Base-by-base conservation (phyloP, 139 green algal genomes). In the Penium margaritaceum region DNA sequence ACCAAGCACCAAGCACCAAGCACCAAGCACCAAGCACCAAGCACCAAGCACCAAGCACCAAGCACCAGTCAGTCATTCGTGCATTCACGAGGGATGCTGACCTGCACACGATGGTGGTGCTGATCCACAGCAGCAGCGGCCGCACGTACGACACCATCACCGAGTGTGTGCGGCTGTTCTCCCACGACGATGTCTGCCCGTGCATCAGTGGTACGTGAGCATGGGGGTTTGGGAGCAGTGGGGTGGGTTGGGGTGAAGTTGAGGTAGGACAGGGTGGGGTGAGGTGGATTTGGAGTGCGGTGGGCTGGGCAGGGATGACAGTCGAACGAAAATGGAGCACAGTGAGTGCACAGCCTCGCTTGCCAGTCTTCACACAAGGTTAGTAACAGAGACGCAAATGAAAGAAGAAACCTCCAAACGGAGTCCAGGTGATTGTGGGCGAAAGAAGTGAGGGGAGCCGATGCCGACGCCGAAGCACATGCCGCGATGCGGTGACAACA, bases 91-190 rank as follows among this genome's bases (percentile, higher is more conserved):
- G n/a, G n/a, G n/a, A n/a, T n/a, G 58, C 41, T 72, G 21, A 75
- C 67, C 67, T 68, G 14, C 67, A 75, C 5, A 75, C 32, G 17
- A 75, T 21, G 32, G 72, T 30, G 19, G 39, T 58, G 9, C 39
- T 37, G 35, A 75, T 30, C 69, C 69, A 76, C 33, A 76, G 37
- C 34, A 76, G 36, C 34, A 74, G 34, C 37, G 69, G 69, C 32
- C 69, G 69, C 35, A 76, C 0, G 57, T 76, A 76, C 5, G 33
- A 73, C 38, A 55, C 60, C 60, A 70, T 76, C 37, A 76, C 61
- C 30, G 32, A 34, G 19, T 35, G 57, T 24, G 69, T 75, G 5
- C 60, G 32, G n/a, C 58, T 75, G 21, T 76, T 58, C 43, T 76
- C 69, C 69, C 69, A 76, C 32, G n/a, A n/a, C n/a, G n/a, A n/a